These are phyloP conservation scores for Clonostachys rosea DNA, from an alignment of 2,329 filamentous ascomycete species.

Conservation along the genomic window DNA sequence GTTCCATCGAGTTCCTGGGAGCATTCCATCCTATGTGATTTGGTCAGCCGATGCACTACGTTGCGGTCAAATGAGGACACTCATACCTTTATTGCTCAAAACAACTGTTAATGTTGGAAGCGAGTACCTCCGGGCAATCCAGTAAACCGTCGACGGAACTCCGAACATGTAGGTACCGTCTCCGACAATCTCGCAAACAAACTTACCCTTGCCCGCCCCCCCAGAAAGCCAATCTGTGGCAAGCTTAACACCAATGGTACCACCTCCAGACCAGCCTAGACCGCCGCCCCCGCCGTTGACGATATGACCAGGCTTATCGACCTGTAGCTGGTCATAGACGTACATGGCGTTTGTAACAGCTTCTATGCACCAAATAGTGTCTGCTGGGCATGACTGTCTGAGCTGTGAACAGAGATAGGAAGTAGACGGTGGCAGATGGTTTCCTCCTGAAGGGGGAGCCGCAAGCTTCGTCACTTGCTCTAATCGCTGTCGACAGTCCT, in stretches of 20 bases:
- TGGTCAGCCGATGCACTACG: slow-evolving; percentile 6
- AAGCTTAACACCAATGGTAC: slow-evolving; percentile 20
- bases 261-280: slow-evolving; percentile 25
- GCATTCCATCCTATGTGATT: slow-evolving; percentile 50
- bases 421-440: slow-evolving; percentile 47
- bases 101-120: slow-evolving; percentile 9
- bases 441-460: slow-evolving; percentile 38
- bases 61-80: neutral
- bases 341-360: slow-evolving; percentile 38
- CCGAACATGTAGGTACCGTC: slow-evolving; percentile 11
- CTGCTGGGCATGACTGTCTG: slow-evolving; percentile 55
- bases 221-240: slow-evolving; percentile 14
- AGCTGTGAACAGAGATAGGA: slow-evolving; percentile 43
- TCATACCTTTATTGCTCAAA: slow-evolving; percentile 32
- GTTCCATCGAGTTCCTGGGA: slow-evolving; percentile 47
- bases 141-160: slow-evolving; percentile 9
- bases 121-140: slow-evolving; percentile 8
- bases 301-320: slow-evolving; percentile 28
- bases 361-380: slow-evolving; percentile 62
- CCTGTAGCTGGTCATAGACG: slow-evolving; percentile 57
- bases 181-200: slow-evolving; percentile 7
- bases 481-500: slow-evolving; percentile 35
- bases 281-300: slow-evolving; percentile 21
- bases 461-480: slow-evolving; percentile 22
- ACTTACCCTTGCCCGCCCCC: slow-evolving; percentile 19